phyloP scores from a whole-genome alignment of 441 rosid species.

The Euphorbia corollata region DNA sequence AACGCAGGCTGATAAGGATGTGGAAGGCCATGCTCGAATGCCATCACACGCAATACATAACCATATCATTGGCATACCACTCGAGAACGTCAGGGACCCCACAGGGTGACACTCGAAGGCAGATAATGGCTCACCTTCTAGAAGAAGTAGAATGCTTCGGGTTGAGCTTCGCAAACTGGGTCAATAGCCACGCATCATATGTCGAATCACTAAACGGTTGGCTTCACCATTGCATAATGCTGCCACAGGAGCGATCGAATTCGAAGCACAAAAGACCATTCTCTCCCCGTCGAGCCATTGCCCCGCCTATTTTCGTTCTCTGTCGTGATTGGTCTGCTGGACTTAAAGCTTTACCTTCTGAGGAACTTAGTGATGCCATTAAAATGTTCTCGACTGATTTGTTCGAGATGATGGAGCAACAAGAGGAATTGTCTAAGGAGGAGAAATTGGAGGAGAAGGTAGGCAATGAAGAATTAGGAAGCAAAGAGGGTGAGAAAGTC shows the following conservation, averaged over 20 bases:
- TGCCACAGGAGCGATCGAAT: slow-evolving; percentile 64
- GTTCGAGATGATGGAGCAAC: slow-evolving; percentile 35
- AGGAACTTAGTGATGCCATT: slow-evolving; percentile 54
- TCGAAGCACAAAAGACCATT: slow-evolving; percentile 50
- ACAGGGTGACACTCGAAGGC: slow-evolving; percentile 32
- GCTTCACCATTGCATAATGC: slow-evolving; percentile 71
- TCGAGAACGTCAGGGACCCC: slow-evolving; percentile 38
- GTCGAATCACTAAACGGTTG: slow-evolving; percentile 72
- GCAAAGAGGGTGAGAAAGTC: slow-evolving; percentile 34
- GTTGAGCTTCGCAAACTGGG: slow-evolving; percentile 67
- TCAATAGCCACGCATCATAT: slow-evolving; percentile 54
- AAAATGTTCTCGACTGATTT: slow-evolving; percentile 53
- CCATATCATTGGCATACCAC: slow-evolving; percentile 87
- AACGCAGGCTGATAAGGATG: slow-evolving; percentile 68
- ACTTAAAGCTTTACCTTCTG: slow-evolving; percentile 54
- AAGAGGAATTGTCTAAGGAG: slow-evolving; percentile 24
- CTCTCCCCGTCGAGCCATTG: slow-evolving; percentile 64
- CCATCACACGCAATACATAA: slow-evolving; percentile 89
- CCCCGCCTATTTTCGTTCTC: slow-evolving; percentile 75
- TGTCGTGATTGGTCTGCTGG: slow-evolving; percentile 78
- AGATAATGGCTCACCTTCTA: slow-evolving; percentile 54
- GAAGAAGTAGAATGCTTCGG: slow-evolving; percentile 77
- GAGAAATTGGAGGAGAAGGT: slow-evolving; percentile 22
- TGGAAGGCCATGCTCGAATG: slow-evolving; percentile 95
- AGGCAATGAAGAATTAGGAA: slow-evolving; percentile 26